Evolutionary conservation across 306 rosid genomes (phyloP), one percentile per base, ranked within the genome.

Genomic region (Quercus wislizeni): DNA sequence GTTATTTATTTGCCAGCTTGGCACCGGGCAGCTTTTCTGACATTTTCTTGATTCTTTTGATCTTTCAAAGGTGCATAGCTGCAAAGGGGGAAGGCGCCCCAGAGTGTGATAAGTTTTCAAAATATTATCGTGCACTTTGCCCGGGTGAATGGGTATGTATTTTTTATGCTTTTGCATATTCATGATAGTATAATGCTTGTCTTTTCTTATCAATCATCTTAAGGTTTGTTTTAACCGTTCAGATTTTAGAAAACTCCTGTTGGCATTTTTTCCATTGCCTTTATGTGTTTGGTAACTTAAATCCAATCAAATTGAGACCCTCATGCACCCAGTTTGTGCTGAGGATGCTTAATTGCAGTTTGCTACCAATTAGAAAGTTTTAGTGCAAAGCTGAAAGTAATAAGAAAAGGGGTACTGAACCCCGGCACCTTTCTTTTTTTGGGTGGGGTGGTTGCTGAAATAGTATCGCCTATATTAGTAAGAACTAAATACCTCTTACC

Each of bases 71-170:
- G 78, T 93, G 99, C 83, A 72, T 77, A 74, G 96, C 95, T 77
- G 97, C 94, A n/a, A 95, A 91, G 79, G 98, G 98, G 61, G 99
- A 93, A 20, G 96, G 71, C 52, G 94, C 98, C 61, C 87, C 92
- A 2, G 99, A 95, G 83, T 95, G 99, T 20, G 97, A 91, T 4
- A 95, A 85, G 87, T 95, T 95, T 77, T 87, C 93, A 0, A 95
- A 93, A 79, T 95, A 84, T 80, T 95, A 93, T 78, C 96, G 97
- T 8, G 73, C 99, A 81, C 98, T 95, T 78, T 95, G 99, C 90
- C 99, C 99, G 65, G 97, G 93, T 62, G 99, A 95, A 93, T 95
- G 97, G 99, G 99, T 95, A 91, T 77, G 92, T 77, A 59, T 80
- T 75, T 83, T 74, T 17, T 61, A 7, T 82, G 6, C 1, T 64